Conservation (phyloP, 768 basidiomycete species). For the Rhizopogon vulgaris region DNA sequence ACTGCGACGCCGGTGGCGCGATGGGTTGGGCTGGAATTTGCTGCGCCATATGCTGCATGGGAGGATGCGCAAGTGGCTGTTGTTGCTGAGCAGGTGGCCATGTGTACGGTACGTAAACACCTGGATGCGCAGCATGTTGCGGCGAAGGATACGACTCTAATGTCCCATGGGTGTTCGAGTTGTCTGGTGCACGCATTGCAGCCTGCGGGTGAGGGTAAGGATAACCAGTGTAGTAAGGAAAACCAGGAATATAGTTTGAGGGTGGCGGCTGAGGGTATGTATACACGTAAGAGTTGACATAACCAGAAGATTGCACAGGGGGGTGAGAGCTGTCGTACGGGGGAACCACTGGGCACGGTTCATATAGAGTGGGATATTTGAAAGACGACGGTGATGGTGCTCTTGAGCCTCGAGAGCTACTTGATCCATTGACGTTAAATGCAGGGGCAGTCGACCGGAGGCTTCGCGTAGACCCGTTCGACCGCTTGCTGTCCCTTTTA, state of each 20-base stretch:
- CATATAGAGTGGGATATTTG: constrained; percentile 69
- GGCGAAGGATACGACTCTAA: constrained; percentile 28
- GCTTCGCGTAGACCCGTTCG: constrained; percentile 54
- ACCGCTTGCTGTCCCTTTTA: constrained; percentile 47
- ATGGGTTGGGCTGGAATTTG: constrained; percentile 24
- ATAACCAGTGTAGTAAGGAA: constrained; percentile 42
- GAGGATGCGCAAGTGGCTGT: constrained; percentile 31
- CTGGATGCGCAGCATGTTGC: constrained; percentile 26
- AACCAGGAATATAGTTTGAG: constrained; percentile 33
- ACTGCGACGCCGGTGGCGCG: constrained; percentile 26
- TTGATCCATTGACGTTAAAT: constrained; percentile 47
- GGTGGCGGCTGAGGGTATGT: constrained; percentile 37
- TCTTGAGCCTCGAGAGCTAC: constrained; percentile 65
- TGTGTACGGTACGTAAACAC: constrained; percentile 23
- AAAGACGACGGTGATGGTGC: constrained; percentile 70
- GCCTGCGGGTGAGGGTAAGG: constrained; percentile 42
- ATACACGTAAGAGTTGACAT: constrained; percentile 29
- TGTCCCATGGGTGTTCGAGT: constrained; percentile 18
- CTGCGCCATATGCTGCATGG: constrained; percentile 33
- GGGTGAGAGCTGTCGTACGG: constrained; percentile 27
- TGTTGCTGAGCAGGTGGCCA: constrained; percentile 23
- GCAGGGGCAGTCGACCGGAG: constrained; percentile 45
- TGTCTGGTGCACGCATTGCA: constrained; percentile 34
- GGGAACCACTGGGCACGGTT: constrained; percentile 35
- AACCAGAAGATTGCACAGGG: constrained; percentile 23